phyloP scores from a whole-genome alignment of 768 basidiomycete species.

The Lactarius deliciosus region DNA sequence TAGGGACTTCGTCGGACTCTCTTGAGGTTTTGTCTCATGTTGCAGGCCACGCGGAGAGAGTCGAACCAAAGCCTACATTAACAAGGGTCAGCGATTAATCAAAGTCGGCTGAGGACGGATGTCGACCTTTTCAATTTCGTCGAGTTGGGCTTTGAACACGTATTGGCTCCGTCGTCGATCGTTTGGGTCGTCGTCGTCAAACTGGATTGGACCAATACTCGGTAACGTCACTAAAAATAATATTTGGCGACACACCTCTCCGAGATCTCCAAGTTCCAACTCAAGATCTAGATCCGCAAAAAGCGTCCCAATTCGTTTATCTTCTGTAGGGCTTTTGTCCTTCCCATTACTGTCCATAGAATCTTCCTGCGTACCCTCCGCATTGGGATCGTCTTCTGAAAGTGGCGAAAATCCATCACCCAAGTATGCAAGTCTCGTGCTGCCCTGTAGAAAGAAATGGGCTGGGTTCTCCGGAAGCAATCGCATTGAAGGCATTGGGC shows the following conservation, averaged over 20 bases:
- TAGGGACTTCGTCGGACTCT: constrained; percentile 16
- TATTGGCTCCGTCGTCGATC: constrained; percentile 75
- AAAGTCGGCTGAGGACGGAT: constrained; percentile 13
- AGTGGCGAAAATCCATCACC: constrained; percentile 33
- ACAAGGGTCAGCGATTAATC: constrained; percentile 8
- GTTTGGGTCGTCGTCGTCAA: constrained; percentile 68
- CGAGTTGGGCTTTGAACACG: constrained; percentile 70
- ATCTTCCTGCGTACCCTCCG: constrained; percentile 24
- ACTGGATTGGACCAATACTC: constrained; percentile 41
- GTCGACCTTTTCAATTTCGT: constrained; percentile 72
- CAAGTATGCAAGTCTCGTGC: constrained; percentile 50
- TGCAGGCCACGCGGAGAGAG: constrained; percentile 55
- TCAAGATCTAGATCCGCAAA: constrained; percentile 50
- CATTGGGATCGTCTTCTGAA: constrained; percentile 26
- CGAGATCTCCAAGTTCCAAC: constrained; percentile 44
- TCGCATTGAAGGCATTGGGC: constrained; percentile 35
- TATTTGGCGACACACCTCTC: constrained; percentile 33
- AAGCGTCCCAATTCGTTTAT: constrained; percentile 47
- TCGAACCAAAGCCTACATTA: constrained; percentile 55
- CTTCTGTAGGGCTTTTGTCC: constrained; percentile 40
- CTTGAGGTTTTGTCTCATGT: constrained; percentile 21
- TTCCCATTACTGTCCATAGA: not conserved
- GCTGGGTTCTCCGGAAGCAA: constrained; percentile 40
- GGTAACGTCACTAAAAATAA: constrained; percentile 11
- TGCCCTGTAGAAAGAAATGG: constrained; percentile 40